Percentiles rank a stretch among this genome's conserved stretches.
These are phyloP conservation scores for Mycocentrospora acerina DNA, from an alignment of 2,329 filamentous ascomycete genomes.

Conservation along the genomic window DNA sequence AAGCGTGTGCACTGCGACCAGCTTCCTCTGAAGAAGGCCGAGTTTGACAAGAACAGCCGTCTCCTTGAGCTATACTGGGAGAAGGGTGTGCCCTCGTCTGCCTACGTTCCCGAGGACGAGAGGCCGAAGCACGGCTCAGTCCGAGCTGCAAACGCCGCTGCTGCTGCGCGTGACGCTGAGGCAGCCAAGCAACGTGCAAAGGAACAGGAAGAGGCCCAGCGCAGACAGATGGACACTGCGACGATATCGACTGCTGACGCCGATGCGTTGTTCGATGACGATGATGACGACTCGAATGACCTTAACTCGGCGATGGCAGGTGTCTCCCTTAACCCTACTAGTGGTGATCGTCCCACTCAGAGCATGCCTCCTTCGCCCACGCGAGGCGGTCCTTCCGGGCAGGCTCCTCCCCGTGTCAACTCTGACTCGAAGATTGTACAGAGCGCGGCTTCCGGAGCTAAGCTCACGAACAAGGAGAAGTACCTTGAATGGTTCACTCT, in stretches of 20 bases:
- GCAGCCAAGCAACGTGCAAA: conserved; percentile 78
- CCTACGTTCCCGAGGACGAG: conserved; percentile 95
- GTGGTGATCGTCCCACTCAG: conserved; percentile 79
- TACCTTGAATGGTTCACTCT: conserved; percentile 88
- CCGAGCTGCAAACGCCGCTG: conserved; percentile 72
- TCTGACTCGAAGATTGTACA: conserved; percentile 90
- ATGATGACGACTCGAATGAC: conserved; percentile 79
- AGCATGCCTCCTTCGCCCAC: conserved; percentile 92
- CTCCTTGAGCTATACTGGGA: conserved; percentile 98
- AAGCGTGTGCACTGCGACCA: conserved; percentile 99
- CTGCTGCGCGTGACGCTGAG: conserved; percentile 77
- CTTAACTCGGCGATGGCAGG: conserved; percentile 89
- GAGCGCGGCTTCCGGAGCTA: conserved; percentile 67
- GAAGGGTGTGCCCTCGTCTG: conserved; percentile 95
- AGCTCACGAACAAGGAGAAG: conserved; percentile 91
- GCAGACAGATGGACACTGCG: conserved; percentile 91
- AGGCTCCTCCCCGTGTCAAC: conserved; percentile 79
- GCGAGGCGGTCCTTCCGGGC: conserved; percentile 68
- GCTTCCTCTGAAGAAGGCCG: conserved; percentile 96
- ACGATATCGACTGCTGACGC: conserved; percentile 92
- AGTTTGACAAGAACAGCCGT: conserved; percentile 94
- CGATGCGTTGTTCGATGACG: conserved; percentile 93
- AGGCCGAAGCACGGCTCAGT: conserved; percentile 80
- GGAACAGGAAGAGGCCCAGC: conserved; percentile 86
- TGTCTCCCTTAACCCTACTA: conserved; percentile 71